Evolutionary conservation across 2,329 filamentous ascomycete species (phyloP), one percentile per base, ranked within the genome.

Genomic region (Seiridium unicorne): DNA sequence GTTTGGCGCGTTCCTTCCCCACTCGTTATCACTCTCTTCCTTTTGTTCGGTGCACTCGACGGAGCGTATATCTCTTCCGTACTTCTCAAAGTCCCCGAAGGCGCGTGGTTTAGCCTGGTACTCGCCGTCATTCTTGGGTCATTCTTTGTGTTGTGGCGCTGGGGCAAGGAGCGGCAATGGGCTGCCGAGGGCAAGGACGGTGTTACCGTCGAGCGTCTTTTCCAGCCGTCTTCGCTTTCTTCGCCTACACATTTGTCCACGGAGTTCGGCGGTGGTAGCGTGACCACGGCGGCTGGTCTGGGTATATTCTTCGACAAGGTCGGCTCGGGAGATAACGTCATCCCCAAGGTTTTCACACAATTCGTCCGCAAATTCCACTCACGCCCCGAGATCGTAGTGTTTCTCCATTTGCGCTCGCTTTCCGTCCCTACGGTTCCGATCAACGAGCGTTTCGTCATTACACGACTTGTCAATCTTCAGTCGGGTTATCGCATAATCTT

Each of bases 261-360:
- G 4, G 66, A 68, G 31, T 77, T 70, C 65, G 76, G 77, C 49
- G 73, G 75, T 40, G 72, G 74, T 2, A 66, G 69, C 13, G 63
- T 78, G 5, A 79, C 77, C 18, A 76, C 74, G 0, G 81, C 83
- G 46, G 77, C 77, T 59, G 89, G 78, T 40, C 81, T 83, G 6
- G 89, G 87, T 1, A 85, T 92, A 59, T 92, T 90, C 76, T 91
- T 92, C 70, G 89, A 92, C 74, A 92, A 92, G 72, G 80, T 83
- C 1, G 89, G 89, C 53, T 81, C 83, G 42, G 53, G 53, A 0
- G 81, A 79, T 4, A 82, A 82, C 0, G 44, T 62, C 3, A 32
- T 62, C 9, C 88, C 87, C 2, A 81, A 81, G 11, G 85, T 87
- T 6, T 92, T 90, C 70, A 83, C 84, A 5, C 87, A 91, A 53